A percentile compares a stretch with the other conserved stretches of the same genome.
These are phyloP conservation scores for Coemansia erecta DNA, from an alignment of 192 early-diverging fungal species.

Conservation along the genomic window DNA sequence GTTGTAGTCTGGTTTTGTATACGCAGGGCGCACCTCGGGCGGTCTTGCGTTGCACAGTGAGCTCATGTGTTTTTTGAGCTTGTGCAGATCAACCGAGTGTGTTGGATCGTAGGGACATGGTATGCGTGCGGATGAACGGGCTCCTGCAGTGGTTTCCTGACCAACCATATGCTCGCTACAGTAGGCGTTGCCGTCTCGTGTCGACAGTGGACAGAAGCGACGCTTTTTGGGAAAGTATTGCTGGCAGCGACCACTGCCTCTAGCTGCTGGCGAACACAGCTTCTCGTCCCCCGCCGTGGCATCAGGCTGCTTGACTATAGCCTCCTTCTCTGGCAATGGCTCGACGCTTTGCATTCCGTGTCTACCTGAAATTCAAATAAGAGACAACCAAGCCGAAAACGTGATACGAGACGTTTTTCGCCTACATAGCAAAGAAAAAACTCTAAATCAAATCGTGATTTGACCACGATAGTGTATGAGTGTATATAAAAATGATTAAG, in stretches of 20 bases:
- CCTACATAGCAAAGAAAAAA: no score
- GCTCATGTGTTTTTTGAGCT: slow-evolving; percentile 61
- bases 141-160: background rate
- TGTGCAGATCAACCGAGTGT: slow-evolving; percentile 59
- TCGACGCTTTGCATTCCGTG: no score
- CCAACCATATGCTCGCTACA: slow-evolving; percentile 66
- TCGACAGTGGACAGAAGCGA: slow-evolving; percentile 62
- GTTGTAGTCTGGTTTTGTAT: slow-evolving; percentile 48
- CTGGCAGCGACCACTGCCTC: slow-evolving; percentile 37
- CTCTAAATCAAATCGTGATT: no score
- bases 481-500: no score
- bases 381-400: no score
- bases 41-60: slow-evolving; percentile 66
- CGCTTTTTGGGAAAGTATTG: slow-evolving; percentile 58
- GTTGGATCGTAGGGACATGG: slow-evolving; percentile 72
- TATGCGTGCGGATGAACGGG: slow-evolving; percentile 46
- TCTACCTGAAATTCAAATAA: no score
- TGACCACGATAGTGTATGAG: no score
- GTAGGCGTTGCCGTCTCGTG: slow-evolving; percentile 56
- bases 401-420: no score
- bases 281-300: no score
- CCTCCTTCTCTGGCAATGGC: no score
- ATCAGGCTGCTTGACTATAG: no score
- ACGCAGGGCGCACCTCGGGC: slow-evolving; percentile 20
- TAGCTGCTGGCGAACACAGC: background rate